Base-by-base conservation (phyloP, 2,329 filamentous ascomycete genomes). In the Beauveria scarabaeidicola region DNA sequence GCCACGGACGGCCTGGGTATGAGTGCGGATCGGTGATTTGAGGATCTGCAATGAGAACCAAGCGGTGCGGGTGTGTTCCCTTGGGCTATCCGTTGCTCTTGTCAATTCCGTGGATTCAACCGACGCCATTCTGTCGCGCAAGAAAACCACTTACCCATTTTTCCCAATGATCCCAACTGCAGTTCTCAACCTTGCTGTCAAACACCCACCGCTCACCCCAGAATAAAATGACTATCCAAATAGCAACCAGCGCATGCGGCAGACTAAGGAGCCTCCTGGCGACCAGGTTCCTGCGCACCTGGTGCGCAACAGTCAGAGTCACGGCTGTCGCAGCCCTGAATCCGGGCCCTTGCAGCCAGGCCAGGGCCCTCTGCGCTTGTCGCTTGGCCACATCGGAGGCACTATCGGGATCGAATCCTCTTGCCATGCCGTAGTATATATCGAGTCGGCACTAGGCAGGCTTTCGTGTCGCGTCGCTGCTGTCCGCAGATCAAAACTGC, bases 11-110 rank as follows among this genome's bases (percentile, higher is more conserved):
- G 66, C 88, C 91, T 2, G 91, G 90, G 68, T 97, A 97, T n/a
- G 91, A 95, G 72, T 97, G 90, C 58, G 91, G 90, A 73, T 97
- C 92, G 68, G 94, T 91, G 61, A 97, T 81, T 72, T 97, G 92
- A 47, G 92, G 92, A 69, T 97, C 92, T 62, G 92, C 91, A 65
- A 97, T 80, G 70, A 97, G 86, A 66, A 90, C 80, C 65, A 96
- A 81, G 69, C 87, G 90, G 72, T 97, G 92, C 29, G 94, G 94
- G 38, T 81, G 84, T 54, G 92, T 88, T 65, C 81, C 85, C 67
- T 81, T 74, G 57, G 91, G 90, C 94, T 96, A 60, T 36, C 68
- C n/a, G 27, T 25, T n/a, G 23, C 15, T 32, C 55, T 64, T 64
- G 61, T 57, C 56, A 58, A 61, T 64, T 59, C 60, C 57, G 41